A percentile compares a stretch with the other conserved stretches of the same genome.
Conservation (phyloP, 768 basidiomycete species). For the Tylopilus rubrobrunneus region DNA sequence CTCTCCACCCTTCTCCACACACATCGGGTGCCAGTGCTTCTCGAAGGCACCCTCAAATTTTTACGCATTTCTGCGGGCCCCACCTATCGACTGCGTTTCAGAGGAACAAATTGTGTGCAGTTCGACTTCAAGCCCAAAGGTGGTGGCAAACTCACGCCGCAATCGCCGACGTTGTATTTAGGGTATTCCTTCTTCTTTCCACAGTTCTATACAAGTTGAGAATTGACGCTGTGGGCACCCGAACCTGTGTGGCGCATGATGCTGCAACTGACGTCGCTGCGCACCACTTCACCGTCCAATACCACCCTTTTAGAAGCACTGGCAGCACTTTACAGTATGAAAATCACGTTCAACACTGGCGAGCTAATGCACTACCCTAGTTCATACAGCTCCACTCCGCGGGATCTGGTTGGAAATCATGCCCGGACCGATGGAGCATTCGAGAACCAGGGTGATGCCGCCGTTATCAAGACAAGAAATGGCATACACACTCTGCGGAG, state of each 20-base stretch:
- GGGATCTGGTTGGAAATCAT: neutral
- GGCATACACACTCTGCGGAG: neutral
- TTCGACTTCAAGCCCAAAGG: neutral
- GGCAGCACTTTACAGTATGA: neutral
- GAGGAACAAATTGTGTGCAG: too few relatives aligned
- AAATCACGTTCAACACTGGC: neutral
- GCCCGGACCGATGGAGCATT: neutral
- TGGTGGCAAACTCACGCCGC: neutral
- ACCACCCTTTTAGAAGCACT: neutral
- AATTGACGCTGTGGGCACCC: conserved; percentile 5
- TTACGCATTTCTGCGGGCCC: neutral
- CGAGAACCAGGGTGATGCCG: neutral
- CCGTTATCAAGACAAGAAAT: neutral
- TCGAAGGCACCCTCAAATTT: neutral
- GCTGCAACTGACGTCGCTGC: neutral
- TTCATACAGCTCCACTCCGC: neutral
- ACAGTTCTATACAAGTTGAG: conserved; percentile 15
- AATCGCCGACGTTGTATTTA: conserved; percentile 1
- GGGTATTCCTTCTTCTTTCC: neutral
- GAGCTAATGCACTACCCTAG: neutral
- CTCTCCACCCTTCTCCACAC: neutral
- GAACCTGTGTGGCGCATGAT: neutral
- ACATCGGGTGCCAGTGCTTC: too few relatives aligned
- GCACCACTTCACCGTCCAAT: neutral
- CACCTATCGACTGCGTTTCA: neutral